Conservation (phyloP, 495 filamentous ascomycete genomes). For the Aspergillus baeticus region DNA sequence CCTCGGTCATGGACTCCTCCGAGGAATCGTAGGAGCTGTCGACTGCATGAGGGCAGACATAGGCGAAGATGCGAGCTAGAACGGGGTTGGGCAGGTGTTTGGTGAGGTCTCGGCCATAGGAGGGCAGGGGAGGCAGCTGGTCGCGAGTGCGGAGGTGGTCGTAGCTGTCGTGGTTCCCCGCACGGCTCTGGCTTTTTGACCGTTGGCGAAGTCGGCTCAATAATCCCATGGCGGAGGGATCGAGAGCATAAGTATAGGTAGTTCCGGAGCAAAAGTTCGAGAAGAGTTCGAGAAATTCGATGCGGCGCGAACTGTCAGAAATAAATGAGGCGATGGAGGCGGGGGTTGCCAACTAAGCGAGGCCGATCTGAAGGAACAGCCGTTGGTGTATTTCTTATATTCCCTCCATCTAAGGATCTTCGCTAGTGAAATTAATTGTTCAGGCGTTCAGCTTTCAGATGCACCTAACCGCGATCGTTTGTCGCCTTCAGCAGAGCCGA, state of each 20-base stretch:
- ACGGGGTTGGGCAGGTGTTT: slow-evolving; percentile 59
- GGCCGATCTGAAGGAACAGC: background rate
- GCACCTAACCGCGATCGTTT: background rate
- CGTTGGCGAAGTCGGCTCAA: slow-evolving; percentile 35
- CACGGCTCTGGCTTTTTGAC: slow-evolving; percentile 34
- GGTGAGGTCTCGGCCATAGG: slow-evolving; percentile 42
- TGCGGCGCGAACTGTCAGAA: background rate
- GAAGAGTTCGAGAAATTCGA: background rate
- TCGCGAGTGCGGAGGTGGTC: slow-evolving; percentile 23
- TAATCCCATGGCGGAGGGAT: slow-evolving; percentile 34
- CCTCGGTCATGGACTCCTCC: slow-evolving; percentile 76
- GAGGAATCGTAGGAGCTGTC: slow-evolving; percentile 78
- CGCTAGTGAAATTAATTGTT: background rate
- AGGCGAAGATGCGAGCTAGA: slow-evolving; percentile 70
- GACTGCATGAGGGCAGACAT: slow-evolving; percentile 77
- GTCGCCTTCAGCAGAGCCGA: too few species aligned
- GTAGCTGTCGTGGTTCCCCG: slow-evolving; percentile 25
- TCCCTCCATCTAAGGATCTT: background rate
- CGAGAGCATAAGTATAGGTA: slow-evolving; percentile 4
- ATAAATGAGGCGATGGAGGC: slow-evolving; percentile 11
- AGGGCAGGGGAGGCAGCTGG: slow-evolving; percentile 17
- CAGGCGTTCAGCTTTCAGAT: background rate
- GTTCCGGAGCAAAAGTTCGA: background rate
- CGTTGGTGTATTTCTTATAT: background rate
- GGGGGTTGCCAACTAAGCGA: slow-evolving; percentile 11